These are phyloP conservation scores for Recurvomyces mirabilis DNA, from an alignment of 495 filamentous ascomycete genomes.

Conservation along the genomic window DNA sequence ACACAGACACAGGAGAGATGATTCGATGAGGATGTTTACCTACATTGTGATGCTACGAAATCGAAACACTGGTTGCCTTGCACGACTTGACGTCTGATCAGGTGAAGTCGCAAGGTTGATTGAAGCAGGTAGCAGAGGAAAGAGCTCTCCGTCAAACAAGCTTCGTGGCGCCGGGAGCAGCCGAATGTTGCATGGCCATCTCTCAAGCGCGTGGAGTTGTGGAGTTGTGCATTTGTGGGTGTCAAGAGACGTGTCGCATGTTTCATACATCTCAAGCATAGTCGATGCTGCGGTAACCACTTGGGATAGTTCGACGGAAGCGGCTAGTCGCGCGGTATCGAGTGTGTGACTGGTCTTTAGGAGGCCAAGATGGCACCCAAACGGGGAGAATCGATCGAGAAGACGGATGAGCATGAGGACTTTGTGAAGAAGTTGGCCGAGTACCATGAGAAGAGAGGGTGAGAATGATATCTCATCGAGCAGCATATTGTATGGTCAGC, in stretches of 20 bases:
- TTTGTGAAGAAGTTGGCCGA: slow-evolving; percentile 54
- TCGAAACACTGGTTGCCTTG: too few relatives aligned
- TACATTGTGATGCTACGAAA: too few relatives aligned
- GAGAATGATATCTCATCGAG: slow-evolving; percentile 4
- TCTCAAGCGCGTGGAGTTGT: too few relatives aligned
- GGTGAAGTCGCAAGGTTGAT: too few relatives aligned
- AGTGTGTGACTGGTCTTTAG: too few relatives aligned
- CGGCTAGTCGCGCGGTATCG: too few relatives aligned
- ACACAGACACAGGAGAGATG: neutral
- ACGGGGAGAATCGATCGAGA: slow-evolving; percentile 37
- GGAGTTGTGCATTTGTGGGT: too few relatives aligned
- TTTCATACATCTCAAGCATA: neutral
- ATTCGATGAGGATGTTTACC: neutral
- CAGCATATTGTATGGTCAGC: neutral
- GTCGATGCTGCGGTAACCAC: neutral
- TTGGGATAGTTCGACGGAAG: neutral
- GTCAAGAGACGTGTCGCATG: neutral
- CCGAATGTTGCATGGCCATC: too few relatives aligned
- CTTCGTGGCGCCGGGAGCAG: neutral
- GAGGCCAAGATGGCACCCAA: slow-evolving; percentile 36
- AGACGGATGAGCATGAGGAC: slow-evolving; percentile 52
- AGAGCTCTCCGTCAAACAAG: too few relatives aligned
- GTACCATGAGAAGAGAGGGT: slow-evolving; percentile 63
- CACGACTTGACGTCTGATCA: neutral
- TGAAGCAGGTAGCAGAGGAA: too few relatives aligned